Base-by-base conservation (phyloP, 2,329 filamentous ascomycete genomes). In the Diaporthe citriasiana region DNA sequence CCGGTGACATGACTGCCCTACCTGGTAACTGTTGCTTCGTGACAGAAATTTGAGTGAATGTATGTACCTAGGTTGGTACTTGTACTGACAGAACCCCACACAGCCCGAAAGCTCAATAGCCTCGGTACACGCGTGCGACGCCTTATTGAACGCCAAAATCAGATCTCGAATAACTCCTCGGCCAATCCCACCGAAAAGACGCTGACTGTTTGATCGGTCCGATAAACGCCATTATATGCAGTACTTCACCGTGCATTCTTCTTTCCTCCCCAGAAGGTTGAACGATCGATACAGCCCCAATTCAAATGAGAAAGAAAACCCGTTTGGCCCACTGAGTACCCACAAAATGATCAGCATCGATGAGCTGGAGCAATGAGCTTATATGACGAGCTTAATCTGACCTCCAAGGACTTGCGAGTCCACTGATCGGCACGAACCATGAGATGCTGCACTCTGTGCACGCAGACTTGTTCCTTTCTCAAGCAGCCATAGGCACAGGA, bases 331-430 rank as follows among this genome's bases (percentile, higher is more conserved):
- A 66, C 63, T 33, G 33, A 17, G n/a, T 51, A 68, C 63, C 63
- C 63, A 68, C 22, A 53, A 68, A 68, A 22, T 22, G 63, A 68
- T 68, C 45, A 53, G 22, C 63, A 6, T 17, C 38, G 33, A 53
- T 51, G n/a, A 22, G n/a, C 63, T 30, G n/a, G 63, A 53, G 63
- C 63, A 40, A 51, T 22, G 47, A 68, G 63, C 63, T 68, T 68
- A 45, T 38, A 27, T 66, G 13, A 3, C 17, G 63, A 66, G 63
- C 63, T 45, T 51, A 66, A 38, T 51, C 51, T 12, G 63, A 66
- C 63, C 45, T 50, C 42, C 6, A 40, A 38, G 45, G 27, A 13
- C 60, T 47, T 47, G 15, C 27, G 25, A 47, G 40, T 35, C 42
- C 60, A 50, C 42, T 17, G 60, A 65, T 63, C 59, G 40, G 40